Conservation (phyloP, 352 stramenopile species). For the Pythium vanterpoolii region DNA sequence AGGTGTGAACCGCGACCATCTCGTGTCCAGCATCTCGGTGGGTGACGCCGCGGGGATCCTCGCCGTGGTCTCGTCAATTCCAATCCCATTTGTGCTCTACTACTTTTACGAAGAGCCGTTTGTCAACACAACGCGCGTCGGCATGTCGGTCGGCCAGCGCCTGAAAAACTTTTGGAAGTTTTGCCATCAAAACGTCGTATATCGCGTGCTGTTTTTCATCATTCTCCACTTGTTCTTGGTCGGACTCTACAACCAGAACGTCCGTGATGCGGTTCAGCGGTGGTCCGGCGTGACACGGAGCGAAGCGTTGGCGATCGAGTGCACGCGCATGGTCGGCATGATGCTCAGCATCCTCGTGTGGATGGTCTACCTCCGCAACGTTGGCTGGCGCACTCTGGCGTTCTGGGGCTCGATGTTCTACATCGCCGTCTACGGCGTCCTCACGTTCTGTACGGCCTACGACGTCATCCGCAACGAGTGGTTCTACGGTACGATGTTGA, state of each 20-base stretch:
- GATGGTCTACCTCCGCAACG: constrained; percentile 33
- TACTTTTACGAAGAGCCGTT: constrained; percentile 18
- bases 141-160: constrained; percentile 1
- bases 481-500: constrained; percentile 35
- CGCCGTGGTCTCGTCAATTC: not conserved
- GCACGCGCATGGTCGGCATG: constrained; percentile 22
- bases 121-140: constrained; percentile 11
- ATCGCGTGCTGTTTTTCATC: constrained; percentile 49
- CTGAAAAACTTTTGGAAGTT: constrained; percentile 45
- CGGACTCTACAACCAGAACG: constrained; percentile 31
- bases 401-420: constrained; percentile 27
- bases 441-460: constrained; percentile 32
- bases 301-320: constrained; percentile 21
- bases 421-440: constrained; percentile 20
- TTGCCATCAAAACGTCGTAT: constrained; percentile 49
- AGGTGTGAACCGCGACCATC: not conserved
- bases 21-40: constrained; percentile 14
- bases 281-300: constrained; percentile 34
- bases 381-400: constrained; percentile 33
- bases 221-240: constrained; percentile 36
- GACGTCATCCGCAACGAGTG: constrained; percentile 31
- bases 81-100: constrained; percentile 28
- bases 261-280: constrained; percentile 28
- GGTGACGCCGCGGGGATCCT: constrained; percentile 8
- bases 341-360: constrained; percentile 35